Evolutionary conservation across 805 yeast genomes (phyloP).

Genomic region (Candida manassasensis): DNA sequence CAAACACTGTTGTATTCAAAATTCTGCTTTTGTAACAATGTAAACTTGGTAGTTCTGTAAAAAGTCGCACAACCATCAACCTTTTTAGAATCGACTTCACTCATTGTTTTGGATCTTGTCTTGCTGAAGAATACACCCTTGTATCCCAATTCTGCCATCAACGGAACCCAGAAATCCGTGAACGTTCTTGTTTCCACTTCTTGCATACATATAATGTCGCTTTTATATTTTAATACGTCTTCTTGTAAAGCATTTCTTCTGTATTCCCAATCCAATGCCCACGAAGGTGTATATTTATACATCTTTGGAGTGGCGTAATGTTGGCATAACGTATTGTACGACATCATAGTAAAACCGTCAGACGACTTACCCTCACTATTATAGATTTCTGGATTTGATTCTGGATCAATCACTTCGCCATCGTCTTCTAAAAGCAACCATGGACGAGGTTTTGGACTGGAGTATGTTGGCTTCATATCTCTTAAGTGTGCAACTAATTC

Average conservation of each 20-base stretch:
- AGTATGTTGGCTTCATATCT: conserved; percentile 69
- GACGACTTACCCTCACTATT: conserved; percentile 24
- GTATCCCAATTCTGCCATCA: conserved; percentile 70
- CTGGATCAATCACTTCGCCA: conserved; percentile 51
- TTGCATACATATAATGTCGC: conserved; percentile 87
- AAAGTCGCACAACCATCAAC: conserved; percentile 99
- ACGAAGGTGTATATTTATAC: conserved; percentile 92
- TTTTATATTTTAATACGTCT: conserved; percentile 59
- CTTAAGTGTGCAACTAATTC: conserved; percentile 77
- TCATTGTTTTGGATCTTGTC: conserved; percentile 89
- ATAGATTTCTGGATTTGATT: conserved; percentile 27
- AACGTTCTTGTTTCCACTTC: conserved; percentile 88
- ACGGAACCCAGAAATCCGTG: conserved; percentile 82
- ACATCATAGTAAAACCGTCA: conserved; percentile 66
- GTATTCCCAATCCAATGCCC: conserved; percentile 95
- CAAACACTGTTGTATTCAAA: conserved; percentile 82
- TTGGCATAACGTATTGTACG: conserved; percentile 91
- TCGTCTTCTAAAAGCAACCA: conserved; percentile 80
- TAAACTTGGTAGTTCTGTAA: conserved; percentile 65
- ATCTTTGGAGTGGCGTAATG: conserved; percentile 89
- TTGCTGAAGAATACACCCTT: conserved; percentile 79
- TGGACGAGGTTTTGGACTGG: conserved; percentile 68
- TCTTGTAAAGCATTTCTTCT: conserved; percentile 72
- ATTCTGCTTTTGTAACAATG: conserved; percentile 61
- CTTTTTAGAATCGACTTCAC: conserved; percentile 70